These are phyloP conservation scores for Aureobasidium pullulans DNA, from an alignment of 2,329 filamentous ascomycete genomes.

Conservation along the genomic window DNA sequence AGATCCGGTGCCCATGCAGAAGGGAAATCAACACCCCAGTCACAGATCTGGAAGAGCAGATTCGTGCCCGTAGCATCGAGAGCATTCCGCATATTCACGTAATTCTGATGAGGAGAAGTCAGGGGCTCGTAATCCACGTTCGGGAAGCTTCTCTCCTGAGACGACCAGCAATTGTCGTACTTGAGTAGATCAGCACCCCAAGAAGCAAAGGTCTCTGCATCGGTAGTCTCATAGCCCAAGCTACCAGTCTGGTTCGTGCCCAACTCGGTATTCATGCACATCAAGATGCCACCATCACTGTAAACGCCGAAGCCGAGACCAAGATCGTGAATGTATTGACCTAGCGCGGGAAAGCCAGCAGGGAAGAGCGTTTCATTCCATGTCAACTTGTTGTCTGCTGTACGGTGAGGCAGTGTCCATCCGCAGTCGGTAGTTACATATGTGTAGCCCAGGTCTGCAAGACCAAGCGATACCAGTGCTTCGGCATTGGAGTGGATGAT, in stretches of 20 bases:
- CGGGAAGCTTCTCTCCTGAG: slow-evolving; percentile 44
- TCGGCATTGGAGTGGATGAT: slow-evolving; percentile 47
- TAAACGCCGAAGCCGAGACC: slow-evolving; percentile 49
- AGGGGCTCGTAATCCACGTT: slow-evolving; percentile 37
- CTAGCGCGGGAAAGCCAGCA: slow-evolving; percentile 42
- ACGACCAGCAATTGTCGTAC: slow-evolving; percentile 49
- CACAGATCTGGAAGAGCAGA: slow-evolving; percentile 37
- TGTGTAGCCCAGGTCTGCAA: slow-evolving; percentile 47
- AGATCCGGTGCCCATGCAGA: slow-evolving; percentile 47
- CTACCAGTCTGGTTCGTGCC: slow-evolving; percentile 16
- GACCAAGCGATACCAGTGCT: slow-evolving; percentile 46
- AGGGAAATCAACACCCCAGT: slow-evolving; percentile 16
- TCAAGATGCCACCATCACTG: slow-evolving; percentile 29
- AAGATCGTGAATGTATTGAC: slow-evolving; percentile 42
- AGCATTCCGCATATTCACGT: slow-evolving; percentile 41
- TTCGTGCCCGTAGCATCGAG: slow-evolving; percentile 39
- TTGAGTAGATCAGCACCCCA: slow-evolving; percentile 37
- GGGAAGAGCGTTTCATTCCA: slow-evolving; percentile 47
- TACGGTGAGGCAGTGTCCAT: slow-evolving; percentile 39
- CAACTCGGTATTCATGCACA: slow-evolving; percentile 17
- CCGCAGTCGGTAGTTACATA: slow-evolving; percentile 53
- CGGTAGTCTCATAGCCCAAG: slow-evolving; percentile 33
- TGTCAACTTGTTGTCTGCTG: slow-evolving; percentile 39
- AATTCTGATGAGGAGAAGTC: slow-evolving; percentile 36
- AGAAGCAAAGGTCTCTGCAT: slow-evolving; percentile 33